Evolutionary conservation across 2,329 filamentous ascomycete genomes (phyloP).

Genomic region (Xylariaceae sp.): DNA sequence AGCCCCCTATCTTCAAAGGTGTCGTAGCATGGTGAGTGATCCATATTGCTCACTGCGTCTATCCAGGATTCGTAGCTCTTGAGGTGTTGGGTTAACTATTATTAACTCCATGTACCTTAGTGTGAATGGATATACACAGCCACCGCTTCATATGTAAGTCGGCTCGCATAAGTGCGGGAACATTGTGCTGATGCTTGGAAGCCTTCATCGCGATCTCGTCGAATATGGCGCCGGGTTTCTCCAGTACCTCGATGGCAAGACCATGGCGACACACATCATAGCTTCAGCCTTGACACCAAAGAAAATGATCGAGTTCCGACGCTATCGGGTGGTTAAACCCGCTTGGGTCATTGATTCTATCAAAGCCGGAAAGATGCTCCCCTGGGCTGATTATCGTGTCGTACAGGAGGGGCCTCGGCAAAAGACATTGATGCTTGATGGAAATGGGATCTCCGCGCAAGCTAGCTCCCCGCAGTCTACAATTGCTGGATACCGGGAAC

Average conservation of each 20-base stretch:
- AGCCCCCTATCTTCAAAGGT: conserved; percentile 83
- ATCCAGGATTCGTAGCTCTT: no score
- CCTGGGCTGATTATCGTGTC: conserved; percentile 82
- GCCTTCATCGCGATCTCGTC: conserved; percentile 80
- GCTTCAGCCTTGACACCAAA: conserved; percentile 87
- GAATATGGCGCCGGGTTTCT: conserved; percentile 91
- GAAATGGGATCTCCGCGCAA: conserved; percentile 64
- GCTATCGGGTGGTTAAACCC: conserved; percentile 89
- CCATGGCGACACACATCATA: conserved; percentile 92
- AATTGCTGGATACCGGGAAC: conserved; percentile 68
- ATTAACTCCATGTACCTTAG: conserved; percentile 32
- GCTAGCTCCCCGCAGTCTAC: conserved; percentile 48
- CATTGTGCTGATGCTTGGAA: conserved; percentile 20
- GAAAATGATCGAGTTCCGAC: conserved; percentile 82
- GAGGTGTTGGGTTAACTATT: no score
- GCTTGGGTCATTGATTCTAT: conserved; percentile 93
- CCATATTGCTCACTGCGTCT: no score
- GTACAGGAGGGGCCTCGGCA: conserved; percentile 81
- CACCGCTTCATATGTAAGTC: conserved; percentile 71
- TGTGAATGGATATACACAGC: conserved; percentile 94
- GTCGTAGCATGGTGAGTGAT: conserved; percentile 60
- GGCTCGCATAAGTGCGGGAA: not conserved
- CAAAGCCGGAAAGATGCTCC: conserved; percentile 70
- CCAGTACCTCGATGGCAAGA: conserved; percentile 93
- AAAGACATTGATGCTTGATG: conserved; percentile 63